phyloP scores from a whole-genome alignment of 805 yeast genomes.

The Alloascoidea africana region DNA sequence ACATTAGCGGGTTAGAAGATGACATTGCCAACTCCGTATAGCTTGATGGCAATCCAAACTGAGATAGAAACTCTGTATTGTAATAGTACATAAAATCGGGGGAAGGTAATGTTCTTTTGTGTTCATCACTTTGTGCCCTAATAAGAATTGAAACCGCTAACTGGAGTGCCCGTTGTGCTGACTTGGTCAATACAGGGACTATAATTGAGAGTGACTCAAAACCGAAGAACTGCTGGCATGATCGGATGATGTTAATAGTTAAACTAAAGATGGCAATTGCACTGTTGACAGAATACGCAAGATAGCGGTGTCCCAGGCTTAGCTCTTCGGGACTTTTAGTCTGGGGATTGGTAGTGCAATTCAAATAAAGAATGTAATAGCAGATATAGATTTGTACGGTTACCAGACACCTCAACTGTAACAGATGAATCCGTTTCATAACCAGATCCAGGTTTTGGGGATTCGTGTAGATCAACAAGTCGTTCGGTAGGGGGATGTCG shows the following conservation, averaged over 20 bases:
- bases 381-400: neutral
- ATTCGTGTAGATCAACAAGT: neutral
- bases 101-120: neutral
- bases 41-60: neutral
- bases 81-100: neutral
- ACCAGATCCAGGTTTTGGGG: neutral
- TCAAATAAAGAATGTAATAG: neutral
- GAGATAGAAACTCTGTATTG: neutral
- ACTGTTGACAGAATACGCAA: no score
- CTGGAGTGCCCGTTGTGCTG: neutral
- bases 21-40: neutral
- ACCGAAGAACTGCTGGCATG: neutral
- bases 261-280: no score
- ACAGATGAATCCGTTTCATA: neutral
- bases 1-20: neutral
- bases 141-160: neutral
- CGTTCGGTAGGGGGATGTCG: neutral
- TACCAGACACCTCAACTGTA: neutral
- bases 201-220: neutral
- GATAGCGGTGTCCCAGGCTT: neutral
- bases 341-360: no score
- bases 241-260: neutral
- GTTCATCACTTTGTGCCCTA: neutral
- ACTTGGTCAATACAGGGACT: neutral
- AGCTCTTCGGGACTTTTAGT: neutral